Evolutionary conservation across 169 alveolate species (phyloP), one percentile per base, ranked within the genome.

Genomic region (Toxoplasma gondii): DNA sequence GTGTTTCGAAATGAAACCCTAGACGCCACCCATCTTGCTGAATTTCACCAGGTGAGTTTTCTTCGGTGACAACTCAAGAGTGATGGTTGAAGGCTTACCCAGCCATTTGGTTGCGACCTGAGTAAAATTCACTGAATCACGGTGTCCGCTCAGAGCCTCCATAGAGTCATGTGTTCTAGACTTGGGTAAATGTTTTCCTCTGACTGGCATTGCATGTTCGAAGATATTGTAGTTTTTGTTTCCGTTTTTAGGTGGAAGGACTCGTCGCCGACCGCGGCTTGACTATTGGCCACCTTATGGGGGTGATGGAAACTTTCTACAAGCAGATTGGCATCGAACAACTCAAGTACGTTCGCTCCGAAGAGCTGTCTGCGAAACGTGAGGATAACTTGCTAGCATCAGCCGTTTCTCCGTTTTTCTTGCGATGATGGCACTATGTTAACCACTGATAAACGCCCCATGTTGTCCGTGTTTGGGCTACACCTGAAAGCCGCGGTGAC

Each of bases 21-120:
- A 49, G 99, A 99, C 96, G 99, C 99, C 36, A 99, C 99, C 16
- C 99, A 99, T 96, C 97, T 99, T 84, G 99, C 99, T 44, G 99
- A 99, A 97, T 99, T 99, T 97, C 99, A 99, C 96, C 99, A 99
- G 97, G 98, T 97, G 78, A 80, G 93, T n/a, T 67, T 64, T 67
- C 67, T 0, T 34, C 43, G 87, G 39, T 39, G 88, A 49, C 58
- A 49, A 49, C 29, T 36, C 84, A 7, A 86, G 92, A 38, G 84
- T 53, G 41, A 41, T 86, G 41, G 39, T 16, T 41, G 16, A 12
- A 16, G 44, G 39, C 44, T 38, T 86, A 78, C 27, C 22, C 96
- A 95, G 97, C 27, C 58, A 49, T 9, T 49, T 49, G 12, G 58
- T 9, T 49, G 58, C 58, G 58, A 49, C 58, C 27, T 49, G 12